Conservation (phyloP, 163 green algal species). For the Scenedesmus sp. region DNA sequence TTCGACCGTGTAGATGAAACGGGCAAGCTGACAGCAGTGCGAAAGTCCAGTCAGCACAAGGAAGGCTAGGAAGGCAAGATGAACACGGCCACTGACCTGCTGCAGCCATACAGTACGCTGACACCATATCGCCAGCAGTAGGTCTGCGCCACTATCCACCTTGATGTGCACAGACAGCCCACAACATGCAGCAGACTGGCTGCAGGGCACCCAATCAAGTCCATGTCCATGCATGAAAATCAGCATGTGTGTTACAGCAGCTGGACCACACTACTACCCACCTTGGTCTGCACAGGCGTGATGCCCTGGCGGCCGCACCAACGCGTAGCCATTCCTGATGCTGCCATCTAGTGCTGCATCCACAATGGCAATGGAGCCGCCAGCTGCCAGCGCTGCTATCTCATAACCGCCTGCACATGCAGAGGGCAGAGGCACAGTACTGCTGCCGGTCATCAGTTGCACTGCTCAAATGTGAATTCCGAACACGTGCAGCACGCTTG, state of each 20-base stretch:
- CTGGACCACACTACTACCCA: neutral
- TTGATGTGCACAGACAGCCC: neutral
- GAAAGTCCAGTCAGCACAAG: neutral
- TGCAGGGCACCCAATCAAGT: neutral
- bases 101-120: neutral
- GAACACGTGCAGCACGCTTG: neutral
- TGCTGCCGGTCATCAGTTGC: neutral
- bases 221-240: neutral
- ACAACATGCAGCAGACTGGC: neutral
- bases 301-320: neutral
- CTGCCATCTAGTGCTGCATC: constrained; percentile 49
- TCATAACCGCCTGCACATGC: constrained; percentile 46
- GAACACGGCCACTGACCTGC: no score
- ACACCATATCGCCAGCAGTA: neutral
- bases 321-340: constrained; percentile 44
- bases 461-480: no score
- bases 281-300: constrained; percentile 8
- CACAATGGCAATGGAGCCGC: constrained; percentile 30
- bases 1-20: no score
- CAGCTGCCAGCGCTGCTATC: constrained; percentile 54
- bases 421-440: neutral
- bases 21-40: neutral
- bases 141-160: no score
- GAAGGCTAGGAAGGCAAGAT: no score
- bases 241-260: neutral